Conservation (phyloP, 208 protist species). For the Tritrichomonas foetus region DNA sequence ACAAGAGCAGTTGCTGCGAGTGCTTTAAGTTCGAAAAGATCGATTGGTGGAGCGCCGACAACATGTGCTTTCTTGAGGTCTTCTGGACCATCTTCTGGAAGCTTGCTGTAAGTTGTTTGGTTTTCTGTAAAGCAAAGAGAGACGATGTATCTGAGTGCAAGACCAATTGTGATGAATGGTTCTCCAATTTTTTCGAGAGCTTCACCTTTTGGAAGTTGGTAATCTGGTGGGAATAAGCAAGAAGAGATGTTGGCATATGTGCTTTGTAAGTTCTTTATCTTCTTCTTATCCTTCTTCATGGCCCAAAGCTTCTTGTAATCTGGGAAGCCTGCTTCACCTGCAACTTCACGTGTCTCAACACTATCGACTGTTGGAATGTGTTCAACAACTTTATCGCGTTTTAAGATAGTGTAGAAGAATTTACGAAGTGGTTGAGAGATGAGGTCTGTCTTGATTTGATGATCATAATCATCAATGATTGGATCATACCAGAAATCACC, state of each 20-base stretch:
- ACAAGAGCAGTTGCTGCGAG: neutral
- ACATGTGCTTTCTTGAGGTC: neutral
- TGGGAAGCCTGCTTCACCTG: neutral
- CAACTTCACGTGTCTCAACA: neutral
- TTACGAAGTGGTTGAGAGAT: neutral
- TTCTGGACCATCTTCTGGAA: neutral
- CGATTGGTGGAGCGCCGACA: slow-evolving; percentile 2
- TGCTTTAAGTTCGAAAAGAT: neutral
- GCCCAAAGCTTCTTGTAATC: neutral
- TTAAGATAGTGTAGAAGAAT: neutral
- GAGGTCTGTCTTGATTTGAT: neutral
- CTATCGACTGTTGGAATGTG: neutral
- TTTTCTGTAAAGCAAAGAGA: neutral
- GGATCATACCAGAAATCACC: slow-evolving; percentile 27
- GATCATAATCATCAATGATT: slow-evolving; percentile 26
- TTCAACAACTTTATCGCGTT: neutral
- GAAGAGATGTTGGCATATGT: neutral
- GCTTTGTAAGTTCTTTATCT: neutral
- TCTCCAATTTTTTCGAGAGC: neutral
- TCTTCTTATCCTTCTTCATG: neutral
- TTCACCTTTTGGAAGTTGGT: neutral
- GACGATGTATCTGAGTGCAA: neutral
- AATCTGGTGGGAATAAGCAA: neutral
- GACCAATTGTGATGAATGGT: neutral
- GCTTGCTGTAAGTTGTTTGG: neutral